Evolutionary conservation across 2,329 filamentous ascomycete species (phyloP), one percentile per base, ranked within the genome.

Genomic region (Penicillium frequentans): DNA sequence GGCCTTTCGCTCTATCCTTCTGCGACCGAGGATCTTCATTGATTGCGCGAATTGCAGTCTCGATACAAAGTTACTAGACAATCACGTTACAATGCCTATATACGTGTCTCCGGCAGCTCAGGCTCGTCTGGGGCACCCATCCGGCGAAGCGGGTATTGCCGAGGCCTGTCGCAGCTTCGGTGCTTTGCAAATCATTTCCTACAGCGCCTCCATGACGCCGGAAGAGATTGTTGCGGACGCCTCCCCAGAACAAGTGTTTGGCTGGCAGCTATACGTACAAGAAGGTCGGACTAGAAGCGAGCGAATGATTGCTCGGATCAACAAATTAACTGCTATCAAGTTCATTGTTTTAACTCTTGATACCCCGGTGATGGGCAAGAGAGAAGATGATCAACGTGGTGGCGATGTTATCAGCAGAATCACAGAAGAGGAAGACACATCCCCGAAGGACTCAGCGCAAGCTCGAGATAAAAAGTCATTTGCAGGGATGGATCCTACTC

Each of bases 121-220:
- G 60, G 77, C 77, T 14, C 75, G 75, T 39, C 70, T 80, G n/a
- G 76, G 76, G 0, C 76, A 80, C 58, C 69, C 73, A 5, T 73
- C 76, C 5, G 78, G 77, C 1, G 79, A 81, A 58, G 69, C 72
- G 39, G 69, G 70, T 1, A 60, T 77, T 8, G 73, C 67, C 5
- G 81, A 84, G 59, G 93, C 90, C 3, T 90, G 89, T 62, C 83
- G 84, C 4, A 81, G 81, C 50, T 91, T 89, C 69, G 89, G 89
- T 46, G 88, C 88, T 13, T 80, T 93, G 1, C 76, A 74, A 70
- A 74, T 70, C 3, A 62, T 74, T 55, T 70, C 72, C 1, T 76
- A 71, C 6, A 70, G 75, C 21, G 73, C 76, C 1, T 79, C 76
- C 8, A 72, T 74, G 47, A 70, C 74, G 14, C 70, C 80, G 16